phyloP scores from a whole-genome alignment of 441 rosid genomes.

The Breynia disticha region DNA sequence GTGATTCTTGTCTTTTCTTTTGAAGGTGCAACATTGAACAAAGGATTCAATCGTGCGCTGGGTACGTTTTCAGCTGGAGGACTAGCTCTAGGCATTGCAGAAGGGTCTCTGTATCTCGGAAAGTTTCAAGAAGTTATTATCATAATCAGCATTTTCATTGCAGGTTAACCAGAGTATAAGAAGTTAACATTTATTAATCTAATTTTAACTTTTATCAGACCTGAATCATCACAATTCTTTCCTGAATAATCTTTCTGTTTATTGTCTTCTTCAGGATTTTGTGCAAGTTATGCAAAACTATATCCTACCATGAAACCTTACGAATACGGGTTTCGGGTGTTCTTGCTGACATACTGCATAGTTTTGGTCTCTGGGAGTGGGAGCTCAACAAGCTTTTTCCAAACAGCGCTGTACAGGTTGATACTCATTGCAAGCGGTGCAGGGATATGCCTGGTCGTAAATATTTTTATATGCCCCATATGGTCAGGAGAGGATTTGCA shows the following conservation, averaged over 20 bases:
- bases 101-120: constrained; percentile 46
- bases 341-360: constrained; percentile 46
- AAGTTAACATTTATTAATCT: too few species aligned
- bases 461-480: constrained; percentile 37
- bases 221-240: too few species aligned
- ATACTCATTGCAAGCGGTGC: constrained; percentile 40
- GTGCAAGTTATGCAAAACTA: constrained; percentile 35
- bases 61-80: constrained; percentile 83
- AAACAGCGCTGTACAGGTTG: constrained; percentile 30
- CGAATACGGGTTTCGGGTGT: constrained; percentile 52
- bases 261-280: constrained; percentile 26
- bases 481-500: constrained; percentile 59
- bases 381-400: constrained; percentile 23
- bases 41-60: constrained; percentile 81
- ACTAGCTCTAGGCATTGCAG: constrained; percentile 77
- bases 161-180: constrained; percentile 35
- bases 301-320: constrained; percentile 45
- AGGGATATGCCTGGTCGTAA: constrained; percentile 25
- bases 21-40: constrained; percentile 44
- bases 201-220: too few species aligned
- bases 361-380: constrained; percentile 50
- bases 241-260: too few species aligned
- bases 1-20: background rate
- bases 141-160: constrained; percentile 58
- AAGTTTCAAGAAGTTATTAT: constrained; percentile 42